Evolutionary conservation across 2,329 filamentous ascomycete species (phyloP), one percentile per base, ranked within the genome.

Genomic region (Colletotrichum sp.): DNA sequence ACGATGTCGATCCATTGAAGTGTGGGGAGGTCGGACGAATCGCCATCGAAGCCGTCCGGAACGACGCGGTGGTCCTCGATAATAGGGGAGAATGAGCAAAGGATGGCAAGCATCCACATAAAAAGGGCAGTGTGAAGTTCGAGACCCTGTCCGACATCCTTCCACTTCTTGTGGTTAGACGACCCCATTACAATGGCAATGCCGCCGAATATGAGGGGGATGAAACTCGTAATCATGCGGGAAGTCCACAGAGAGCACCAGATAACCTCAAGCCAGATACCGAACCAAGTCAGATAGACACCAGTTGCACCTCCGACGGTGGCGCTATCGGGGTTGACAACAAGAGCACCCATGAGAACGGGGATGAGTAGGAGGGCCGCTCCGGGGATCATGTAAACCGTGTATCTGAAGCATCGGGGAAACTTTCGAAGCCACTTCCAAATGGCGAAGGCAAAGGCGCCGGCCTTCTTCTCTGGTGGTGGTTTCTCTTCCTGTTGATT

Each of bases 161-260:
- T 93, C 96, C 96, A 98, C 83, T 98, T 98, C 87, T 97, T 98
- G 81, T 92, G 90, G 79, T 95, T 96, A 83, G 96, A 97, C 18
- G 96, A 97, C 4, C 89, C 91, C 81, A 95, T 93, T 7, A 96
- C 87, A 80, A 93, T 95, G 7, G 95, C 93, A 18, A 94, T 36
- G 10, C 85, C 80, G 52, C 86, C 85, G 73, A 91, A 86, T 7
- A 87, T 71, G 30, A 82, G 84, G 0, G 90, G 90, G 78, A 92
- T 84, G 44, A 90, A 81, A 30, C 88, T 87, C 5, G 89, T 90
- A 57, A 88, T 79, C 81, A 92, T 90, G 15, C 90, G 87, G 2
- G 89, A 94, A 24, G 94, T 93, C 96, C 96, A 99, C 0, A 98
- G 88, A 0, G 95, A 95, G 78, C 96, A 89, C 96, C 96, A 99